These are phyloP conservation scores for Plasmodium coatneyi DNA, from an alignment of 169 alveolate genomes.

Conservation along the genomic window DNA sequence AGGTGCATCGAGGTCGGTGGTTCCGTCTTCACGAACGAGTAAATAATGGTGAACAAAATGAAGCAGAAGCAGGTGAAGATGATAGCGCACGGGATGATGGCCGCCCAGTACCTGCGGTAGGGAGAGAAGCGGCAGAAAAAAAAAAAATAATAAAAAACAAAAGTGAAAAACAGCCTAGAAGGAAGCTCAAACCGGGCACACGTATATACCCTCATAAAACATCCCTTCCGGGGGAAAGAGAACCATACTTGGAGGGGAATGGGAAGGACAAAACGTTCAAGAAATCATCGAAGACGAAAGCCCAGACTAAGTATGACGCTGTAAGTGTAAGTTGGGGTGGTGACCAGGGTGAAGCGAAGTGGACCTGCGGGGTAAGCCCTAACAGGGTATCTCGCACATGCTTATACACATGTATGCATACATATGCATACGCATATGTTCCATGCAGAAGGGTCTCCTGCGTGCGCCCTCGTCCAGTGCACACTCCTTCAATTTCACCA, in stretches of 20 bases:
- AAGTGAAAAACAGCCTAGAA: not conserved
- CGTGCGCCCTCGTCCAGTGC: not conserved
- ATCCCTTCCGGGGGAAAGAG: not conserved
- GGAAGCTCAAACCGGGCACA: not conserved
- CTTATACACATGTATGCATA: not conserved
- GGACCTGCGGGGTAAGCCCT: not conserved
- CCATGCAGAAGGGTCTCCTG: not conserved
- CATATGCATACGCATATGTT: not conserved
- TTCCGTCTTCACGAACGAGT: slow-evolving; percentile 52
- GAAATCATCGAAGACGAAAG: slow-evolving; percentile 57
- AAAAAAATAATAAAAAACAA: not conserved
- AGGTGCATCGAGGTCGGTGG: slow-evolving; percentile 42
- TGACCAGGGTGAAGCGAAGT: not conserved
- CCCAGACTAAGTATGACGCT: slow-evolving; percentile 60
- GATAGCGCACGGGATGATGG: slow-evolving; percentile 45
- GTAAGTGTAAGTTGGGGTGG: not conserved
- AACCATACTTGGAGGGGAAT: slow-evolving; percentile 56
- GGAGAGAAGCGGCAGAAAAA: not conserved
- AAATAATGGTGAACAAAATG: slow-evolving; percentile 36
- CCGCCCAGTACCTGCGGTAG: slow-evolving; percentile 68
- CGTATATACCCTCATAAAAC: not conserved
- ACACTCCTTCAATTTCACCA: not conserved
- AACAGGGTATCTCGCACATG: not conserved
- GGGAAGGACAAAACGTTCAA: slow-evolving; percentile 25
- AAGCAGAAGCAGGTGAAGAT: slow-evolving; percentile 30